Conservation (phyloP, 768 basidiomycete species). For the Xanthoconium purpureum region DNA sequence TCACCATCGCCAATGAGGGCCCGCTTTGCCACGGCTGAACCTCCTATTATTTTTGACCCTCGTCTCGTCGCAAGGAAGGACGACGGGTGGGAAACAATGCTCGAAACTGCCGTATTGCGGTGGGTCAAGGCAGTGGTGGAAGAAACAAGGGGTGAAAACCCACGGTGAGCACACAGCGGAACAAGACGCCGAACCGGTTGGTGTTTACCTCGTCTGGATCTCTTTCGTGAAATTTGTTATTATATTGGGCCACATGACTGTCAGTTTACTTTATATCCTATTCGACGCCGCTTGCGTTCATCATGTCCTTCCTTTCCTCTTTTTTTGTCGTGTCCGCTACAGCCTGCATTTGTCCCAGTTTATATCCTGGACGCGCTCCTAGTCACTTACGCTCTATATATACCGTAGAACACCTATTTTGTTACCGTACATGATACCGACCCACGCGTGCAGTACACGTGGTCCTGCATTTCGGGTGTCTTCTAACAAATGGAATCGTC, state of each 20-base stretch:
- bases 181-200: neutral
- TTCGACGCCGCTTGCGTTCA: slow-evolving; percentile 4
- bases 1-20: slow-evolving; percentile 32
- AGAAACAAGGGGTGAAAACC: slow-evolving; percentile 51
- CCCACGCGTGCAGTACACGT: neutral
- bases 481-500: neutral
- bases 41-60: slow-evolving; percentile 66
- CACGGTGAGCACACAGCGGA: slow-evolving; percentile 13
- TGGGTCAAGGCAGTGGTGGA: slow-evolving; percentile 72
- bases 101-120: slow-evolving; percentile 55
- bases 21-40: slow-evolving; percentile 42
- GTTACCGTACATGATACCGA: slow-evolving; percentile 14
- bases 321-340: neutral
- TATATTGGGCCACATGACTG: slow-evolving; percentile 1
- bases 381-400: neutral
- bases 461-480: slow-evolving; percentile 2
- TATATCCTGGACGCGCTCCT: slow-evolving; percentile 1
- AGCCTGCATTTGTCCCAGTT: slow-evolving; percentile 1
- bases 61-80: slow-evolving; percentile 69
- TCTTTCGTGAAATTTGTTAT: slow-evolving; percentile 7
- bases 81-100: slow-evolving; percentile 79
- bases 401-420: slow-evolving; percentile 15
- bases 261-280: slow-evolving; percentile 14
- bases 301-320: neutral
- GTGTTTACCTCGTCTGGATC: neutral